A percentile compares a stretch with the other conserved stretches of the same genome.
Conservation (phyloP, 441 rosid genomes). For the Adansonia grandidieri region DNA sequence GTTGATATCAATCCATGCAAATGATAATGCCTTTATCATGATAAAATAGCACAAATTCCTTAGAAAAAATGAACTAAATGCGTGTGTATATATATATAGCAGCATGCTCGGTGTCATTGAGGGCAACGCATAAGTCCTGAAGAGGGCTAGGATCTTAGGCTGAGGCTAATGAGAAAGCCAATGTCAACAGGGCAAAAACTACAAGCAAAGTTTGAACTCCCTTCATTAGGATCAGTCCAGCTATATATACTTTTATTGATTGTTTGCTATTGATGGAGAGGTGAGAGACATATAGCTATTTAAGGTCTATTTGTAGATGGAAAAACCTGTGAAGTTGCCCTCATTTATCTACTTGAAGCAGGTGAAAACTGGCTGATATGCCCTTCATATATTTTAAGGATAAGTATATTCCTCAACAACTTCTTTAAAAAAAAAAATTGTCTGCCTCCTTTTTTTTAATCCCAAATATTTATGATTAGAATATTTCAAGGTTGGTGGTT, state of each 20-base stretch:
- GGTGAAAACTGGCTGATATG: neutral
- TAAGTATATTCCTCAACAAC: constrained; percentile 9
- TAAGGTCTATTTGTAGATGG: constrained; percentile 4
- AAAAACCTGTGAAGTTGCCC: neutral
- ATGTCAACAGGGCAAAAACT: constrained; percentile 31
- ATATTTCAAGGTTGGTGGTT: neutral
- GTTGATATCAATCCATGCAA: no score
- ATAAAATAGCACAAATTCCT: neutral
- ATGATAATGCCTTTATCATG: neutral
- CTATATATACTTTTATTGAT: neutral
- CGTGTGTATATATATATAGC: constrained; percentile 27
- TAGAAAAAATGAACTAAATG: neutral
- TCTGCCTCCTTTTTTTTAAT: neutral
- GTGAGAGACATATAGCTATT: neutral
- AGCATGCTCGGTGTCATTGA: constrained; percentile 30
- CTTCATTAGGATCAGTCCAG: constrained; percentile 10
- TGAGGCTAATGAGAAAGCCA: constrained; percentile 22
- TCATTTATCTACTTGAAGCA: neutral
- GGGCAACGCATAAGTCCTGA: constrained; percentile 48
- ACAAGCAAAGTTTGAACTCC: constrained; percentile 20
- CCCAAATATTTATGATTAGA: neutral
- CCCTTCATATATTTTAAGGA: neutral
- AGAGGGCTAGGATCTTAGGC: constrained; percentile 47
- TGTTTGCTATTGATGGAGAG: neutral
- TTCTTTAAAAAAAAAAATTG: neutral